Evolutionary conservation across 345 rosid species (phyloP), one percentile per base, ranked within the genome.

Genomic region (Geranium brycei): DNA sequence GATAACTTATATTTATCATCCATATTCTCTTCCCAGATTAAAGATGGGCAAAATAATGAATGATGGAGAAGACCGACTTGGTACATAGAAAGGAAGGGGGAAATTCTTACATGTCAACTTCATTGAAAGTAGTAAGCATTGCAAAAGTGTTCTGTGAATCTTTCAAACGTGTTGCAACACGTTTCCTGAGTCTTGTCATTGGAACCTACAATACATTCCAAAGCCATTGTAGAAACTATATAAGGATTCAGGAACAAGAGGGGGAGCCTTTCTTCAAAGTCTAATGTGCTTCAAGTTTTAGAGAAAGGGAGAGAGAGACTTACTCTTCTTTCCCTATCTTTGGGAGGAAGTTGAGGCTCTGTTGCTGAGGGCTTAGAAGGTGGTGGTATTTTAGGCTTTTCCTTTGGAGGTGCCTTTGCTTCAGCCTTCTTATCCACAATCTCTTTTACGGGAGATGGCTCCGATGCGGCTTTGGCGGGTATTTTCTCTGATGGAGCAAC

Each of bases 141-240:
- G 99, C 95, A 70, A 93, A 93, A 17, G 97, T 93, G 76, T 93
- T 93, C 61, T 93, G 99, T 40, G 99, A 90, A 71, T 93, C 99
- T 74, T 93, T 93, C 91, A 93, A 76, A 68, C 99, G 80, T 64
- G 86, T 82, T 5, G 97, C 99, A 51, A 93, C 97, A 57, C 97
- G 82, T 73, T 93, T 93, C 64, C 97, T 79, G 31, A 93, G 95
- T 80, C 99, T 86, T 58, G 99, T 91, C 99, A 93, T 93, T 51
- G 99, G 96, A 75, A 93, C 89, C 99, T 93, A 77, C 67, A 66
- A 47, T 58, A 53, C n/a, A 53, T 53, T 53, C 57, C 16, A 53
- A n/a, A 53, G n/a, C 28, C 11, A 53, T 53, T n/a, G n/a, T 13
- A 53, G 15, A 8, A 53, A 1, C 57, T 6, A 3, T 62, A 62